phyloP scores from a whole-genome alignment of 176 grass and related monocot genomes.

The Carex cristatella region DNA sequence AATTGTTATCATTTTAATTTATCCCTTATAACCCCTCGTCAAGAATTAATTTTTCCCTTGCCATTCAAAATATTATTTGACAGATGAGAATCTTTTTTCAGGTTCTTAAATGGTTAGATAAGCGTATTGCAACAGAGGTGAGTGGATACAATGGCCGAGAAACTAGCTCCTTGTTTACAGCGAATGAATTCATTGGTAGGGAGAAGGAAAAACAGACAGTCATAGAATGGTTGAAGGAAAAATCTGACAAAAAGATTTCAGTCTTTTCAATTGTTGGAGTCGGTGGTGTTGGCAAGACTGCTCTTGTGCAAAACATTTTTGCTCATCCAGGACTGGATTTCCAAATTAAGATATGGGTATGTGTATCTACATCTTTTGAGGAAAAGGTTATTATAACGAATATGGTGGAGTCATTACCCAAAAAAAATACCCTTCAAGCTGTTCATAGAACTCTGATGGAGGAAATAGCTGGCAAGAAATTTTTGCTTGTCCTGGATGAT shows the following conservation, averaged over 20 bases:
- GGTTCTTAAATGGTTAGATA: background rate
- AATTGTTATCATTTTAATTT: background rate
- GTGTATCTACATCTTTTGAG: constrained; percentile 19
- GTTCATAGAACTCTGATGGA: constrained; percentile 7
- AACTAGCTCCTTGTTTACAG: background rate
- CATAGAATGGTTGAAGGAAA: background rate
- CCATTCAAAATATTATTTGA: background rate
- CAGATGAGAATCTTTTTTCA: background rate
- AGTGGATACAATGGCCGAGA: background rate
- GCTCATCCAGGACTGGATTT: constrained; percentile 2
- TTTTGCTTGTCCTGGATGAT: constrained; percentile 31
- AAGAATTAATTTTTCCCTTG: background rate
- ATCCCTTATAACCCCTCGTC: background rate
- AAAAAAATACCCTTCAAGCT: background rate
- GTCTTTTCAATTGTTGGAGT: constrained; percentile 5
- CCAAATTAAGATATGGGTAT: constrained; percentile 26
- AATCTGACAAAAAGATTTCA: background rate
- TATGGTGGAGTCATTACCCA: constrained; percentile 1
- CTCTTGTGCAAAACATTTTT: constrained; percentile 11
- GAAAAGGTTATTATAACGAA: background rate
- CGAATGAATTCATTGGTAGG: constrained; percentile 7
- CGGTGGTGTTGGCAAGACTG: constrained; percentile 24
- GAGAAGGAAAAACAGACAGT: constrained; percentile 7
- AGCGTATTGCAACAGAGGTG: background rate
- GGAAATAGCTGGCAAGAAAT: background rate